phyloP scores from a whole-genome alignment of 2,329 filamentous ascomycete genomes.

The Arthrobotrys entomopaga region DNA sequence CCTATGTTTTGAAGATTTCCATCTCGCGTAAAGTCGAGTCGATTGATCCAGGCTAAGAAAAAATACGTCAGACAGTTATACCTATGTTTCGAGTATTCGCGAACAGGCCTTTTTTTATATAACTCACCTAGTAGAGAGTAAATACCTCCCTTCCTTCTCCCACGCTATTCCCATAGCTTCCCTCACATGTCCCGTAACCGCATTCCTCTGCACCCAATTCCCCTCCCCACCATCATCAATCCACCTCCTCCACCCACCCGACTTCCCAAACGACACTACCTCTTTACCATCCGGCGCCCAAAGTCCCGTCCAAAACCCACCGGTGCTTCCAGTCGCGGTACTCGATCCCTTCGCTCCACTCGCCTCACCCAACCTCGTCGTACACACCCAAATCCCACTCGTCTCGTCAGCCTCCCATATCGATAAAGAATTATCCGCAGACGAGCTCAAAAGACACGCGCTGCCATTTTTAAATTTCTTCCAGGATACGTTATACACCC shows the following conservation, averaged over 20 bases:
- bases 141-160: slow-evolving; percentile 81
- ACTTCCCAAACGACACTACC: slow-evolving; percentile 85
- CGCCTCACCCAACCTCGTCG: slow-evolving; percentile 87
- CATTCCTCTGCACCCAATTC: slow-evolving; percentile 79
- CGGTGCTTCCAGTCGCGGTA: slow-evolving; percentile 92
- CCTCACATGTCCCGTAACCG: slow-evolving; percentile 83
- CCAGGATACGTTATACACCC: slow-evolving; percentile 93
- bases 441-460: slow-evolving; percentile 84
- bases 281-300: slow-evolving; percentile 83
- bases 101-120: neutral
- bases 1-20: slow-evolving; percentile 67
- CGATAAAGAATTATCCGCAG: slow-evolving; percentile 91
- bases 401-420: slow-evolving; percentile 87
- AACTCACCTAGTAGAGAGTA: slow-evolving; percentile 81
- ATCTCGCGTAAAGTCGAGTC: slow-evolving; percentile 83
- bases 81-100: neutral
- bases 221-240: slow-evolving; percentile 68
- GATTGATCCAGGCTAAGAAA: slow-evolving; percentile 75
- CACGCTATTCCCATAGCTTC: slow-evolving; percentile 85
- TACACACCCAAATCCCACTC: slow-evolving; percentile 91
- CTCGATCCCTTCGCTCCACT: slow-evolving; percentile 95
- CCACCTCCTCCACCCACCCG: slow-evolving; percentile 91
- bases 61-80: neutral
- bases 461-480: slow-evolving; percentile 65
- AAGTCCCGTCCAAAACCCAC: slow-evolving; percentile 94